Percentiles rank a stretch among this genome's conserved stretches.
These are phyloP conservation scores for Pestalotiopsis fici DNA, from an alignment of 2,329 filamentous ascomycete genomes.

Conservation along the genomic window DNA sequence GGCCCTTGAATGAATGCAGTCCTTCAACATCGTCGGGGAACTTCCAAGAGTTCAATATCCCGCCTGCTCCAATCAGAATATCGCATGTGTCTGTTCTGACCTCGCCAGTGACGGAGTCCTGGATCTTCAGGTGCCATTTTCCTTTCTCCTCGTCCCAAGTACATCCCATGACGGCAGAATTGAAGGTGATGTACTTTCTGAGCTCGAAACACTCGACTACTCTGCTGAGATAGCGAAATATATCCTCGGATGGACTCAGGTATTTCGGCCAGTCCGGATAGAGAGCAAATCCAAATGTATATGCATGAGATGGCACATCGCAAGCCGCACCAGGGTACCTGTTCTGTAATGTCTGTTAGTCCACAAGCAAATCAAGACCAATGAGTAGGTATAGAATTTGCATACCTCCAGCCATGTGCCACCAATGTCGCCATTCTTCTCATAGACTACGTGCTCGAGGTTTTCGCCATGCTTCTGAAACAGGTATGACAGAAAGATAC, in stretches of 20 bases:
- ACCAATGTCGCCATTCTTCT: constrained; percentile 4
- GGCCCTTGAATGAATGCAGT: constrained; percentile 13
- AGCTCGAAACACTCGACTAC: background rate
- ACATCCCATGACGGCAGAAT: background rate
- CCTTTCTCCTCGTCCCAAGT: background rate
- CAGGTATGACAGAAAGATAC: background rate
- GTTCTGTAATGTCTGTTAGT: background rate
- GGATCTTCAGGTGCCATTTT: background rate
- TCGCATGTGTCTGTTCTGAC: background rate
- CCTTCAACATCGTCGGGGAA: constrained; percentile 14
- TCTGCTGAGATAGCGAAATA: background rate
- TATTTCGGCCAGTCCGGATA: background rate
- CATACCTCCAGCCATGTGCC: constrained; percentile 2
- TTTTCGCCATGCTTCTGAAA: background rate
- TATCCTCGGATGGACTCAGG: background rate
- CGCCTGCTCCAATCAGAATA: background rate
- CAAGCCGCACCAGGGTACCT: background rate
- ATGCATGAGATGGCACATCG: background rate
- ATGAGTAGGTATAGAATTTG: background rate
- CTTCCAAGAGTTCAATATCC: constrained; percentile 6
- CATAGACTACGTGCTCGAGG: background rate
- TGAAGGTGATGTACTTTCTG: background rate
- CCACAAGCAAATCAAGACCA: background rate
- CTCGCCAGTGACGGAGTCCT: background rate
- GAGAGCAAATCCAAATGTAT: background rate